Evolutionary conservation across 306 rosid species (phyloP), one percentile per base, ranked within the genome.

Genomic region (Vigna angularis): DNA sequence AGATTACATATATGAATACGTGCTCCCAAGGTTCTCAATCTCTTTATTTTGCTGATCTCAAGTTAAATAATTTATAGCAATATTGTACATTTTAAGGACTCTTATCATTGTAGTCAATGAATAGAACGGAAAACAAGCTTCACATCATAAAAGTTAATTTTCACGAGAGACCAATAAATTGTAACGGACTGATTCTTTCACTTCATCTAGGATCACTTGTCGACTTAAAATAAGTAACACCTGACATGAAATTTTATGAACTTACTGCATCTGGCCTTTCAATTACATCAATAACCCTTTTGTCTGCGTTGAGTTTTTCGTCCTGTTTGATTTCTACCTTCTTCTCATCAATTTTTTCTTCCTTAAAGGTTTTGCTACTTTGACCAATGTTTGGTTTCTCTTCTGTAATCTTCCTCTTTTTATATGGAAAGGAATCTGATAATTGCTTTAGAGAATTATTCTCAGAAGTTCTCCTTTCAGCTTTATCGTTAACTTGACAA

Each of bases 201-300:
- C 15, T n/a, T 14, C 30, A 75, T 68, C 30, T 59, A 48, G 28
- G 13, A 58, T 45, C 12, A 74, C 4, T 55, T 3, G 53, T 63
- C 24, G 16, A 13, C 47, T 16, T 62, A 16, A 62, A 32, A 62
- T 34, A 7, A 63, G 36, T 76, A 52, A 62, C n/a, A 44, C 66
- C 56, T 9, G 10, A 17, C 47, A 63, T 28, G 68, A 49, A 20
- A 13, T 48, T 49, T 52, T 26, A 56, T 66, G 81, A 28, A 81
- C 90, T 85, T 85, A 89, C 89, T 75, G 79, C 77, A 63, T 75
- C 50, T 11, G 90, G 89, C 66, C 85, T 85, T 73, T 56, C 50
- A 17, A 73, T 76, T 66, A 87, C 82, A 75, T 78, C 82, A 9
- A 64, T 30, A 65, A 81, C 17, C 16, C 75, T 66, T 47, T 63